These are phyloP conservation scores for Penicillium sp. DNA, from an alignment of 2,329 filamentous ascomycete species.

Conservation along the genomic window DNA sequence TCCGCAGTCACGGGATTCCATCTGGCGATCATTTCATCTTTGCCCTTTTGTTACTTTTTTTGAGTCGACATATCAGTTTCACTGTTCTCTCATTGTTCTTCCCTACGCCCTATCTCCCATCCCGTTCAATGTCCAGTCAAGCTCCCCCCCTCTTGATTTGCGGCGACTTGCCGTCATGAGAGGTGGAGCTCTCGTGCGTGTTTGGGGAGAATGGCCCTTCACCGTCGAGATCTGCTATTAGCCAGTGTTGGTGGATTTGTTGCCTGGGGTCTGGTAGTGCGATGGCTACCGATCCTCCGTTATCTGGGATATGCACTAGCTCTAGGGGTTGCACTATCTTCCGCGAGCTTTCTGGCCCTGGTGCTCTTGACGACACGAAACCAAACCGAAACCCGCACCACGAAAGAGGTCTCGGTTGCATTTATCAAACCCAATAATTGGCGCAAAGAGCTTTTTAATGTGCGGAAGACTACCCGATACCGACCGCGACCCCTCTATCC, in stretches of 20 bases:
- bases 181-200: slow-evolving; percentile 45
- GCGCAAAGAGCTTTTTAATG: slow-evolving; percentile 67
- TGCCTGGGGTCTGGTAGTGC: slow-evolving; percentile 82
- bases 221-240: slow-evolving; percentile 45
- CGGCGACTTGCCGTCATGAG: slow-evolving; percentile 34
- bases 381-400: slow-evolving; percentile 42
- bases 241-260: slow-evolving; percentile 57
- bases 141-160: slow-evolving; percentile 14
- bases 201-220: slow-evolving; percentile 49
- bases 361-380: slow-evolving; percentile 58
- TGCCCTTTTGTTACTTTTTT: background rate
- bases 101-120: background rate
- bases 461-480: slow-evolving; percentile 69
- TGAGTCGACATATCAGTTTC: background rate
- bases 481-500: slow-evolving; percentile 70
- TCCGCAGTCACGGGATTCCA: slow-evolving; percentile 21
- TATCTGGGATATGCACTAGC: slow-evolving; percentile 84
- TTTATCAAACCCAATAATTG: slow-evolving; percentile 68
- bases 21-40: background rate
- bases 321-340: slow-evolving; percentile 61
- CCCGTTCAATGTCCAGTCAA: slow-evolving; percentile 14
- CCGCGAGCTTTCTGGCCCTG: slow-evolving; percentile 58
- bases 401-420: slow-evolving; percentile 46
- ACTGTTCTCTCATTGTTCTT: background rate
- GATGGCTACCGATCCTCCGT: slow-evolving; percentile 79